A percentile compares a stretch with the other conserved stretches of the same genome.
phyloP scores from a whole-genome alignment of 2,329 filamentous ascomycete species.

The Calonectria pseudoreteaudii region DNA sequence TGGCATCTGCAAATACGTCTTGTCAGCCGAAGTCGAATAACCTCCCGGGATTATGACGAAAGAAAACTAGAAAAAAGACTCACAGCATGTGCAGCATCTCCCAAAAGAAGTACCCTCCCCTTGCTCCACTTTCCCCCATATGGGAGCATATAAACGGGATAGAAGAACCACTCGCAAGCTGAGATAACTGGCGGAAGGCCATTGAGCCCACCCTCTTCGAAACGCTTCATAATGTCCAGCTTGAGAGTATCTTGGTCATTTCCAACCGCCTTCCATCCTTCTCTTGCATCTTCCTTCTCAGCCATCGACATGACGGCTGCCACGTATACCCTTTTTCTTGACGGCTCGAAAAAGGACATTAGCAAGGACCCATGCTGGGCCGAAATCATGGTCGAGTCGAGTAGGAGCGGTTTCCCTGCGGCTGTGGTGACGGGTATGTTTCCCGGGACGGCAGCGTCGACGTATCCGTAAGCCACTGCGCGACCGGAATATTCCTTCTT shows the following conservation, averaged over 20 bases:
- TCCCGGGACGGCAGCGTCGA: slow-evolving; percentile 8
- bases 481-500: slow-evolving; percentile 50
- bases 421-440: background rate
- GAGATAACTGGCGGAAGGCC: slow-evolving; percentile 36
- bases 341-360: slow-evolving; percentile 35
- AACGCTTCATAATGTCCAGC: slow-evolving; percentile 26
- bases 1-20: slow-evolving; percentile 52
- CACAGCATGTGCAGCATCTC: slow-evolving; percentile 67
- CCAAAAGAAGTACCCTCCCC: slow-evolving; percentile 60
- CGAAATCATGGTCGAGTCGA: slow-evolving; percentile 37
- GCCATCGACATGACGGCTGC: slow-evolving; percentile 36
- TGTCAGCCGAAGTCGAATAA: background rate
- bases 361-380: slow-evolving; percentile 35
- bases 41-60: too few relatives aligned
- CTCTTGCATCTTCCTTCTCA: slow-evolving; percentile 37
- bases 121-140: slow-evolving; percentile 48
- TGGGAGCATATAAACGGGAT: slow-evolving; percentile 50
- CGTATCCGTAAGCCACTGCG: slow-evolving; percentile 38
- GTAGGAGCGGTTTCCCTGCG: slow-evolving; percentile 35
- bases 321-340: slow-evolving; percentile 29
- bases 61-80: background rate
- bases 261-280: slow-evolving; percentile 39
- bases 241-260: slow-evolving; percentile 37
- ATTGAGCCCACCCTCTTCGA: slow-evolving; percentile 25
- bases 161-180: slow-evolving; percentile 46